Conservation (phyloP, 192 early-diverging fungal species). For the Bifiguratus adelaidae region DNA sequence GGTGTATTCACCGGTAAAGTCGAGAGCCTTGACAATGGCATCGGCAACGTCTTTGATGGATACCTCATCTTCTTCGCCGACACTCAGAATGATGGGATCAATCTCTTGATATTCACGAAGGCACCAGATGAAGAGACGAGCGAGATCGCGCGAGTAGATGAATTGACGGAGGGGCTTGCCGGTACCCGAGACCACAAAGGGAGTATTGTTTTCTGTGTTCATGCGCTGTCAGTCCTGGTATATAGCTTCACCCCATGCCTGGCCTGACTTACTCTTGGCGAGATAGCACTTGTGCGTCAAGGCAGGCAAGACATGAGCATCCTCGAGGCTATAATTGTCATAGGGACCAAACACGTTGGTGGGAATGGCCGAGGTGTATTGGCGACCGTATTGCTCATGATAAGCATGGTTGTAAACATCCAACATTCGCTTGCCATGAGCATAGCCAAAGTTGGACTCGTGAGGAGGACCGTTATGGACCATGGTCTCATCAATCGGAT, state of each 20-base stretch:
- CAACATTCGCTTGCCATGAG: conserved; percentile 74
- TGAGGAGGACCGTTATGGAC: conserved; percentile 75
- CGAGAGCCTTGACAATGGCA: conserved; percentile 57
- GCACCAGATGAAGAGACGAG: conserved; percentile 71
- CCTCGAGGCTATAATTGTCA: conserved; percentile 71
- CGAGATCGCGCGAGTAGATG: conserved; percentile 73
- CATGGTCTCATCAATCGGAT: conserved; percentile 82
- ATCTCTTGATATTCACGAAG: conserved; percentile 70
- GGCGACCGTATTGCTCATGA: conserved; percentile 65
- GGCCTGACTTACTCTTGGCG: conserved; percentile 60
- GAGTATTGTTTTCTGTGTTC: conserved; percentile 63
- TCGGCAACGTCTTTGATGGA: conserved; percentile 70
- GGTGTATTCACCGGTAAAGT: conserved; percentile 48
- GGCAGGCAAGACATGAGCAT: conserved; percentile 72
- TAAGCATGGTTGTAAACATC: conserved; percentile 74
- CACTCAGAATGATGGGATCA: conserved; percentile 69
- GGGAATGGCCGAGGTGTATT: conserved; percentile 73
- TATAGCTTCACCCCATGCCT: too few relatives aligned
- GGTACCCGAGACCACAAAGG: conserved; percentile 61
- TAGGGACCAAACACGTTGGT: conserved; percentile 77
- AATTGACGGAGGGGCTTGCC: conserved; percentile 76
- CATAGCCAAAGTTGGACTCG: conserved; percentile 73
- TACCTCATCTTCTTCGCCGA: conserved; percentile 66
- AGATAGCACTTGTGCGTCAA: conserved; percentile 75
- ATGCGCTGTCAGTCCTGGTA: too few relatives aligned